Conservation (phyloP, 2,329 filamentous ascomycete species). For the Plectosphaerella sp. region DNA sequence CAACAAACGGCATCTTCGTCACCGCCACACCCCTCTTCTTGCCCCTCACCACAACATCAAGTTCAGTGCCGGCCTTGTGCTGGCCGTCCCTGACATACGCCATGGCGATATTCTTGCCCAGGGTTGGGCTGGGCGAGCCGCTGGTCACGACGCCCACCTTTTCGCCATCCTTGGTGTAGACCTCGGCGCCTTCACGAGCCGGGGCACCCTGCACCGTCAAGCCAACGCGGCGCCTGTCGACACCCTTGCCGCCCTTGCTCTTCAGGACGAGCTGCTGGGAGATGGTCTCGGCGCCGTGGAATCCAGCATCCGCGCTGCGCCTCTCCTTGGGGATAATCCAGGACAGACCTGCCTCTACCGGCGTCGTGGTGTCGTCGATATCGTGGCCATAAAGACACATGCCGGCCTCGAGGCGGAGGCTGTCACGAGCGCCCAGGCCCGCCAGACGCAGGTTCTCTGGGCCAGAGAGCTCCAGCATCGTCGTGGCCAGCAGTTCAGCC, state of each 20-base stretch:
- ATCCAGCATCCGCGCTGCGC: slow-evolving; percentile 57
- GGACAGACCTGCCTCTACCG: slow-evolving; percentile 50
- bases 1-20: slow-evolving; percentile 84
- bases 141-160: slow-evolving; percentile 80
- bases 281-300: slow-evolving; percentile 79
- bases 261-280: slow-evolving; percentile 70
- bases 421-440: slow-evolving; percentile 87
- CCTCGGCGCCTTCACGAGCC: slow-evolving; percentile 81
- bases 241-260: slow-evolving; percentile 67
- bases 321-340: slow-evolving; percentile 87
- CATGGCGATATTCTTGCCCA: slow-evolving; percentile 94
- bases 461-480: slow-evolving; percentile 56
- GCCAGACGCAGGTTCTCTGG: slow-evolving; percentile 66
- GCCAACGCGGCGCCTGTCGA: slow-evolving; percentile 71
- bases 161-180: slow-evolving; percentile 60
- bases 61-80: slow-evolving; percentile 80
- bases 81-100: slow-evolving; percentile 78
- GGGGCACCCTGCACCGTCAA: slow-evolving; percentile 81
- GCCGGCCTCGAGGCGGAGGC: slow-evolving; percentile 87
- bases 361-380: slow-evolving; percentile 70
- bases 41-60: slow-evolving; percentile 73
- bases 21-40: slow-evolving; percentile 71
- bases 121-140: slow-evolving; percentile 80
- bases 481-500: slow-evolving; percentile 50
- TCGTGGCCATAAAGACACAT: slow-evolving; percentile 99